Evolutionary conservation across 2,329 filamentous ascomycete genomes (phyloP), one percentile per base, ranked within the genome.

Genomic region (Xylogone sp.): DNA sequence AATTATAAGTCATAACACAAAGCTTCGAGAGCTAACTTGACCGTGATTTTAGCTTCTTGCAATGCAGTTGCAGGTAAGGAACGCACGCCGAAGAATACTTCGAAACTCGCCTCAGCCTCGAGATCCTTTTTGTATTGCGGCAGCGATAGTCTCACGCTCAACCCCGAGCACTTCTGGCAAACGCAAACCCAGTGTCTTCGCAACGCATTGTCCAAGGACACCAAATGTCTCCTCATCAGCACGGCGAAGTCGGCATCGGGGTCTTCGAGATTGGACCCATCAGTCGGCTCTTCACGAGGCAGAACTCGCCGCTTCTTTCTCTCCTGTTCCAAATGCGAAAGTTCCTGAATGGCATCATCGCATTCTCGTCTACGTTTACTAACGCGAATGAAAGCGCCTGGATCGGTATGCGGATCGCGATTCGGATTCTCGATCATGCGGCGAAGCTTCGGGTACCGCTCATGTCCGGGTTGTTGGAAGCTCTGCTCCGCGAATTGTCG

Each of bases 291-390:
- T 55, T 64, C 62, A 51, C 59, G 61, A 58, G 57, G 54, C 34
- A 64, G 51, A 49, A 61, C 58, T 54, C 61, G 61, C 57, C 60
- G 60, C 54, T 60, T 62, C 55, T 63, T 64, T 59, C 6, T 31
- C 44, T 59, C 53, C 47, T 34, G 21, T 31, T 57, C 54, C 49
- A 60, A 51, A 51, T 56, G 50, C 48, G 49, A 60, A 54, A 62
- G 59, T 51, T 62, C 55, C 42, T 62, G 43, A 52, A 62, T 60
- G 49, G 46, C 57, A 55, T 43, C 56, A 42, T 62, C 56, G 47
- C 46, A 45, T 50, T 62, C 59, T 54, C 59, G 58, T 56, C 49
- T 59, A 46, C 60, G 59, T 56, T 62, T 62, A 45, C 58, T 54
- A 49, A 50, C 24, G 51, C 58, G 59, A 57, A 61, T 56, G 51